These are phyloP conservation scores for Aureobasidium musti DNA, from an alignment of 2,329 filamentous ascomycete species.

Conservation along the genomic window DNA sequence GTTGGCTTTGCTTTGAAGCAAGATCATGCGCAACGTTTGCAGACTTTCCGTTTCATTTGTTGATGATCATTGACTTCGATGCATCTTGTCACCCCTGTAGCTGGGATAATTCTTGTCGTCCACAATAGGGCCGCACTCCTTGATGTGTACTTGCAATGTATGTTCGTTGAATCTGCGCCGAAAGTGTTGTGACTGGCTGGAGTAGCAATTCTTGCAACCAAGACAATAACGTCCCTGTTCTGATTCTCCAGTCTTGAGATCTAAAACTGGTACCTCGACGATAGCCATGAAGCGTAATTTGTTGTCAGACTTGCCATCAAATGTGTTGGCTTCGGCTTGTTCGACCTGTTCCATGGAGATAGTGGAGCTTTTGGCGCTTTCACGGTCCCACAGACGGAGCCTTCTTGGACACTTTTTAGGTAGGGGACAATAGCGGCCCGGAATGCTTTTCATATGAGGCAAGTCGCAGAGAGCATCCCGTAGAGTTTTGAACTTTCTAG, in stretches of 20 bases:
- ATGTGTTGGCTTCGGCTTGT: background rate
- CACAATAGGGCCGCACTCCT: background rate
- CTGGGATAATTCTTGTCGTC: background rate
- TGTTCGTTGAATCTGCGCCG: background rate
- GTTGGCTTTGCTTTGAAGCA: too few species aligned
- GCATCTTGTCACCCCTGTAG: background rate
- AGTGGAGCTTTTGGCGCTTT: too few species aligned
- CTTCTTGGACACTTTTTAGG: conserved; percentile 11
- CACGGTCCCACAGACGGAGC: background rate
- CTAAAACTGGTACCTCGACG: background rate
- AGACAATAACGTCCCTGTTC: background rate
- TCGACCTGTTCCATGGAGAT: background rate
- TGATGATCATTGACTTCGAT: background rate
- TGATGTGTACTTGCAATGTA: background rate
- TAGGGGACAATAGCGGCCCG: conserved; percentile 33
- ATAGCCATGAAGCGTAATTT: background rate
- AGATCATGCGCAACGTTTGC: too few species aligned
- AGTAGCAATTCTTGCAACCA: background rate
- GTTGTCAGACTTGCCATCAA: background rate
- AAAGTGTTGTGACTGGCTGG: background rate
- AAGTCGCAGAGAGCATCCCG: conserved; percentile 23
- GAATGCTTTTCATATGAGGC: conserved; percentile 30
- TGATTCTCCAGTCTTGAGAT: background rate
- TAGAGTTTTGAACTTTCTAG: conserved; percentile 27
- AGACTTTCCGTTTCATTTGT: too few species aligned